These are phyloP conservation scores for Globisporangium camurandrum DNA, from an alignment of 352 stramenopile genomes.

Conservation along the genomic window DNA sequence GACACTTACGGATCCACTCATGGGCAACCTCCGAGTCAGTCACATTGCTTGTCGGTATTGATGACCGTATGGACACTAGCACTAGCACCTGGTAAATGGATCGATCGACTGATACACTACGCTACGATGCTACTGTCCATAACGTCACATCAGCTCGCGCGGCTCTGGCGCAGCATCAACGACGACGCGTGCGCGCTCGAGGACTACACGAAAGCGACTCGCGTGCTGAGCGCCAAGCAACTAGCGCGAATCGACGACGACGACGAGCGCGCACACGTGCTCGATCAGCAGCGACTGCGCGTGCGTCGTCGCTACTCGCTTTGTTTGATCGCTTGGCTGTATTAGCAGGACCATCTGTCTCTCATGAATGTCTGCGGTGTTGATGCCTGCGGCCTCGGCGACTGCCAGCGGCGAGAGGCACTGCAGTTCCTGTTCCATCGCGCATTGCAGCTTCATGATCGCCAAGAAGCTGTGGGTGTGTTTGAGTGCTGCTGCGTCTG, in stretches of 20 bases:
- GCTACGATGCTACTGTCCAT: background rate
- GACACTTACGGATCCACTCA: constrained; percentile 35
- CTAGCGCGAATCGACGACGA: constrained; percentile 14
- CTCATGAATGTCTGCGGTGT: background rate
- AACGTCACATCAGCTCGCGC: constrained; percentile 32
- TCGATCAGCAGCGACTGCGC: constrained; percentile 34
- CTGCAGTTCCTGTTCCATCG: constrained; percentile 41
- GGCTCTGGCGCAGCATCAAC: constrained; percentile 43
- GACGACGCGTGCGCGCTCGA: constrained; percentile 41
- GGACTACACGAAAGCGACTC: constrained; percentile 39
- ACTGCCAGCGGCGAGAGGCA: constrained; percentile 21
- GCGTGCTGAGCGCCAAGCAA: constrained; percentile 26
- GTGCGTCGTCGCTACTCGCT: constrained; percentile 16
- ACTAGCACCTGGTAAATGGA: background rate
- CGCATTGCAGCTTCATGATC: constrained; percentile 24
- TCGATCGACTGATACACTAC: background rate
- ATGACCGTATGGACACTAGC: too few species aligned
- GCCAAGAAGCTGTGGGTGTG: constrained; percentile 28
- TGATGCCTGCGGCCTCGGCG: too few species aligned
- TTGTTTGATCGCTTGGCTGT: background rate
- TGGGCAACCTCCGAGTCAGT: constrained; percentile 47
- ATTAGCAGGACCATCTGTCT: background rate
- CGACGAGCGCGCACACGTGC: constrained; percentile 19
- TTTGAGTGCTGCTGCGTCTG: background rate
- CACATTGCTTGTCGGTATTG: background rate